Base-by-base conservation (phyloP, 2,329 filamentous ascomycete species). In the Ophiostoma quercus region DNA sequence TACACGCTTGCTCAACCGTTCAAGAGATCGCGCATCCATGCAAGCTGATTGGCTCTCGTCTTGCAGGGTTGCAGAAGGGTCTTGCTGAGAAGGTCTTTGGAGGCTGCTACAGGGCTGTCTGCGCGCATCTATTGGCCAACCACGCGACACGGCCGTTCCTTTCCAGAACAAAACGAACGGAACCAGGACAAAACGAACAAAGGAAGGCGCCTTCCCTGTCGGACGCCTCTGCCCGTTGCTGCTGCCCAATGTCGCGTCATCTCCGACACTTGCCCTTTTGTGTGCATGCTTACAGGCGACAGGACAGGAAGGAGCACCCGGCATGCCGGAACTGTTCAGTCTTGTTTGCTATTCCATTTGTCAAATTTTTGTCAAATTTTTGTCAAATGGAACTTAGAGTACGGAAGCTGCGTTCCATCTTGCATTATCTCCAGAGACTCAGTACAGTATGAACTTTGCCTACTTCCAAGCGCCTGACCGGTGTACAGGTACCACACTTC, bases 81-180 rank as follows among this genome's bases (percentile, higher is more conserved):
- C 29, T 22, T 47, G 60, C 47, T 54, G 16, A 22, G 19, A 19
- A 19, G n/a, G 47, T 54, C 9, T 25, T 57, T 14, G n/a, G n/a
- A 57, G 51, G 51, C 51, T 57, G 60, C 32, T 29, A n/a, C 12
- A 66, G 37, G 29, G 19, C 11, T 29, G 47, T 37, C 67, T 62
- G 70, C 71, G 62, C 73, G 73, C 72, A 32, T 37, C 70, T 60
- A 74, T 74, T 74, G 72, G 73, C 70, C 66, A n/a, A 68, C 54
- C 70, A 74, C 73, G 72, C 73, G 72, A 71, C 73, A 71, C 68
- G 70, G 43, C 51, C 8, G n/a, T 37, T 60, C 41, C 68, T 37
- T 67, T 67, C 41, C 69, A 67, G 60, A 66, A 51, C 60, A 69
- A 54, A 69, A 60, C n/a, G 51, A 43, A 57, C 12, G 16, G n/a